A percentile compares a stretch with the other conserved stretches of the same genome.
Conservation (phyloP, 2,329 filamentous ascomycete genomes). For the Trichoderma hamatum region DNA sequence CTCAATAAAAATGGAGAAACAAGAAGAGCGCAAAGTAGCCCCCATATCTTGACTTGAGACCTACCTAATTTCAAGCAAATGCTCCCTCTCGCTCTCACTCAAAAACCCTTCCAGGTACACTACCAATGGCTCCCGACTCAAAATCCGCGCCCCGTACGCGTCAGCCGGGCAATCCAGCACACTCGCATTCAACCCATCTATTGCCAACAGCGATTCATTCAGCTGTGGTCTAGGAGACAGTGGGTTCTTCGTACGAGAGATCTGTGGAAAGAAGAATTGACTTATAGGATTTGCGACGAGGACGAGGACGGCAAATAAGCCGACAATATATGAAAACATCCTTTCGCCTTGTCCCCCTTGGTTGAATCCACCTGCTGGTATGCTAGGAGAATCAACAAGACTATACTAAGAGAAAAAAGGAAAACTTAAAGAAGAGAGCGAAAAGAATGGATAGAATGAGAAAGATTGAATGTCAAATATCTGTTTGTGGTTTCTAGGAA, state of each 20-base stretch:
- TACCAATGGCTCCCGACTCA: conserved; percentile 55
- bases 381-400: background rate
- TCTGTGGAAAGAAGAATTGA: conserved; percentile 41
- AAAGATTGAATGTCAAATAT: background rate
- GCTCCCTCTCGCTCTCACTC: conserved; percentile 46
- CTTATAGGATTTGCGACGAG: conserved; percentile 50
- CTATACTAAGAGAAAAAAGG: accelerated
- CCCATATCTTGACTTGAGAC: conserved; percentile 8
- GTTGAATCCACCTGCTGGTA: background rate
- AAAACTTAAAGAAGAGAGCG: background rate
- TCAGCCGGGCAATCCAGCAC: conserved; percentile 44
- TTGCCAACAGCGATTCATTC: conserved; percentile 55
- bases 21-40: background rate
- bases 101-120: conserved; percentile 59
- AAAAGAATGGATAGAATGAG: background rate
- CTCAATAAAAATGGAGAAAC: background rate
- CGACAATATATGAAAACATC: conserved; percentile 53
- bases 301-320: conserved; percentile 46
- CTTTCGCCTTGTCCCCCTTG: background rate
- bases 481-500: background rate
- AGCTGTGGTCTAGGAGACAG: conserved; percentile 50
- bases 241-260: conserved; percentile 27
- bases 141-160: conserved; percentile 51
- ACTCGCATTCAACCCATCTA: conserved; percentile 47
- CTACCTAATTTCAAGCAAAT: conserved; percentile 57